Evolutionary conservation across 352 stramenopile species (phyloP).

Genomic region (Globisporangium nodosum): DNA sequence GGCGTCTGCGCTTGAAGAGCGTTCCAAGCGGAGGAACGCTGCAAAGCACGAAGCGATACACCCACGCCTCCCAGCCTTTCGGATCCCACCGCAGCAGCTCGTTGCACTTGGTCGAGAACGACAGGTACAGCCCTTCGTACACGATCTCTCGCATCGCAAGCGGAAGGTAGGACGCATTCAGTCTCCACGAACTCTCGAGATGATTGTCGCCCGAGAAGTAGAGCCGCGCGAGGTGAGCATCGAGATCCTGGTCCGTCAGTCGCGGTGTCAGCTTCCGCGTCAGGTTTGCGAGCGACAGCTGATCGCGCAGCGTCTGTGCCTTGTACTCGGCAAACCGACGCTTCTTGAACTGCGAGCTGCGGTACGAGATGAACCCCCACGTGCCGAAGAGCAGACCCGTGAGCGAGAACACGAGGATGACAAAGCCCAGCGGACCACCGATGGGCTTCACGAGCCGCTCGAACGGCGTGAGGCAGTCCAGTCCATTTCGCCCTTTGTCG

Average conservation of each 20-base stretch:
- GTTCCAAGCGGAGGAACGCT: constrained; percentile 43
- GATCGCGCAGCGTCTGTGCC: constrained; percentile 59
- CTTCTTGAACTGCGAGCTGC: constrained; percentile 34
- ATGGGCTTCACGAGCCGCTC: constrained; percentile 79
- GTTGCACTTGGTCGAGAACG: constrained; percentile 73
- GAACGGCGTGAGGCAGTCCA: constrained; percentile 81
- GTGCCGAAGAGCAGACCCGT: constrained; percentile 44
- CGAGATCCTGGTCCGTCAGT: constrained; percentile 74
- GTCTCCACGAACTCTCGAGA: constrained; percentile 51
- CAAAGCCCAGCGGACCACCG: constrained; percentile 67
- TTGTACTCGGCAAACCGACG: constrained; percentile 70
- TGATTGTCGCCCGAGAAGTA: constrained; percentile 76
- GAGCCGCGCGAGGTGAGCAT: constrained; percentile 58
- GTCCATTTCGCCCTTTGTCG: constrained; percentile 66
- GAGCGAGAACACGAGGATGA: constrained; percentile 59
- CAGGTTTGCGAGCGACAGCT: constrained; percentile 65
- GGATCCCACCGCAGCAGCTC: constrained; percentile 54
- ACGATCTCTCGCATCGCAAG: constrained; percentile 57
- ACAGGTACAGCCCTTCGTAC: constrained; percentile 66
- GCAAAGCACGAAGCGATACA: constrained; percentile 45
- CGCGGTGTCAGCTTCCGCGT: constrained; percentile 67
- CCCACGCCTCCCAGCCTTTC: constrained; percentile 58
- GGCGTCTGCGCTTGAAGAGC: constrained; percentile 60
- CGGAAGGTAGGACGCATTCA: constrained; percentile 60
- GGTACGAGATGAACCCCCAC: constrained; percentile 71